These are phyloP conservation scores for Geum urbanum DNA, from an alignment of 306 rosid species.

Conservation along the genomic window DNA sequence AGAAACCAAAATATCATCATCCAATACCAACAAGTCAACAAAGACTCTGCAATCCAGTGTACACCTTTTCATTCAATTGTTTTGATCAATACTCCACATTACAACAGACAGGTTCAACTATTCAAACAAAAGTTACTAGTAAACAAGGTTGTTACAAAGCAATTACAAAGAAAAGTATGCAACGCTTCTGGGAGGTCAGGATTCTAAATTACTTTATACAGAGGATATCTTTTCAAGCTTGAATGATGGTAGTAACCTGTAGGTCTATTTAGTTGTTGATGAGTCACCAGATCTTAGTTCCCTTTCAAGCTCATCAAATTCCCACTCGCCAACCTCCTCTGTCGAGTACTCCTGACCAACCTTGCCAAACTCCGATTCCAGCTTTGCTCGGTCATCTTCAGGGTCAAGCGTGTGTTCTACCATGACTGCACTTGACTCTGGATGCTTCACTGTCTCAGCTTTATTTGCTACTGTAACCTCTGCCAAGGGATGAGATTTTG, in stretches of 20 bases:
- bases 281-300: conserved; percentile 62
- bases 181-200: conserved; percentile 27
- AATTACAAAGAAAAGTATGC: conserved; percentile 29
- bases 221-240: conserved; percentile 27
- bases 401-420: conserved; percentile 47
- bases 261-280: conserved; percentile 29
- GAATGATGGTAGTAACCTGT: conserved; percentile 30
- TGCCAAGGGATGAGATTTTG: conserved; percentile 25
- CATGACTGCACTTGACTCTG: conserved; percentile 37
- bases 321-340: conserved; percentile 92
- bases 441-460: conserved; percentile 34
- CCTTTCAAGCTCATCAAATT: conserved; percentile 93
- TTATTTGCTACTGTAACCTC: conserved; percentile 31
- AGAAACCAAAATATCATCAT: neutral
- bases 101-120: conserved; percentile 35
- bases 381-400: conserved; percentile 81
- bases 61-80: conserved; percentile 26
- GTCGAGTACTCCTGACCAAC: conserved; percentile 65
- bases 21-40: neutral
- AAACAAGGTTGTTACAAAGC: conserved; percentile 39
- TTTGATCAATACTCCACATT: conserved; percentile 18
- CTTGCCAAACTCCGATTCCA: conserved; percentile 87
- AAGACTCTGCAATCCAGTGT: conserved; percentile 25
- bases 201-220: conserved; percentile 29
- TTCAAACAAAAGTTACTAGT: conserved; percentile 58